Conservation (phyloP, 768 basidiomycete genomes). For the Leucosporidium scottii region DNA sequence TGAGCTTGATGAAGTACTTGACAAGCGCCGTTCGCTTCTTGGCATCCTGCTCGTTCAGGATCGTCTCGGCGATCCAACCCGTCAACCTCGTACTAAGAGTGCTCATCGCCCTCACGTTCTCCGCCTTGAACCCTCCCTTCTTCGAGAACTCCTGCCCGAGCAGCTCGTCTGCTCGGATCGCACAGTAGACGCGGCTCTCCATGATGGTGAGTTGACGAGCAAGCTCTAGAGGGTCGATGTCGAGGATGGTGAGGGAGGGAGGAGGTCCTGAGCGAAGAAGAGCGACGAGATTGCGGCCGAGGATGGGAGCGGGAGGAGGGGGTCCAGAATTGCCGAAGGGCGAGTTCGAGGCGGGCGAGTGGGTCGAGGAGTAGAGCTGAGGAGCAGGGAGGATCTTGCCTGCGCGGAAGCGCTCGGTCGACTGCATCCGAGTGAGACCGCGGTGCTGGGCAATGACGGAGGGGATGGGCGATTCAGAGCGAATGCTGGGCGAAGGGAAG, state of each 20-base stretch:
- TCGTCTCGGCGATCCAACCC: constrained; percentile 92
- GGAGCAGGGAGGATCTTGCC: constrained; percentile 26
- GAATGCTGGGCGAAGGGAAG: not conserved
- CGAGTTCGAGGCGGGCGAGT: not conserved
- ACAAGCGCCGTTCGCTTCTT: constrained; percentile 71
- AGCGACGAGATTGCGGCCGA: constrained; percentile 69
- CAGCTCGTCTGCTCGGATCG: constrained; percentile 80
- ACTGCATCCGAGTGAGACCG: constrained; percentile 19
- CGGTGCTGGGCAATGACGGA: constrained; percentile 1
- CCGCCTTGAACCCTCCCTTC: constrained; percentile 50
- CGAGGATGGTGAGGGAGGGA: constrained; percentile 60
- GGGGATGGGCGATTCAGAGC: not conserved
- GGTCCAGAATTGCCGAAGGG: not conserved
- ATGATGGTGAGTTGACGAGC: constrained; percentile 89
- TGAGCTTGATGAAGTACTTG: constrained; percentile 90
- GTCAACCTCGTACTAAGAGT: constrained; percentile 86
- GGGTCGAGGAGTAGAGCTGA: constrained; percentile 16
- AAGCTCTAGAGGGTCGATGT: constrained; percentile 86
- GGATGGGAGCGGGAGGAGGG: constrained; percentile 62
- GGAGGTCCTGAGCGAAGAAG: constrained; percentile 51
- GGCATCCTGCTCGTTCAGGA: constrained; percentile 79
- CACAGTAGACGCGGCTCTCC: constrained; percentile 80
- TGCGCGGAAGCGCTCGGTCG: constrained; percentile 33
- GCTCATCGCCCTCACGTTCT: constrained; percentile 74
- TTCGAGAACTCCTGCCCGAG: constrained; percentile 63